These are phyloP conservation scores for Botryotinia calthae DNA, from an alignment of 2,329 filamentous ascomycete species.

Conservation along the genomic window DNA sequence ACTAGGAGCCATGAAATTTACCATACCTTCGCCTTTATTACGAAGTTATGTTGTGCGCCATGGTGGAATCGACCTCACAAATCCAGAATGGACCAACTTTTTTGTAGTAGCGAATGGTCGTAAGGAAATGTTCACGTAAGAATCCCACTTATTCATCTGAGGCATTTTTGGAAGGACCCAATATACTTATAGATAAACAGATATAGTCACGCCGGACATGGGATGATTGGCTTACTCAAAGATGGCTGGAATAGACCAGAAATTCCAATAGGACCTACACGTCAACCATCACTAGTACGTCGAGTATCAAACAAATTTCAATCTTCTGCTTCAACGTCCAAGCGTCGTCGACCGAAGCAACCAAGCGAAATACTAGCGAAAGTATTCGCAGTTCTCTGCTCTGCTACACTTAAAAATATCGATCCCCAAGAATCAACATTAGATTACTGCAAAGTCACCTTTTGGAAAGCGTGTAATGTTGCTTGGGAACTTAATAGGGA, in stretches of 20 bases:
- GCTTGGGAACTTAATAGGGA: background rate
- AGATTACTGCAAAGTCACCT: background rate
- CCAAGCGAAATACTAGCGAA: background rate
- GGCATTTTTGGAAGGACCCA: background rate
- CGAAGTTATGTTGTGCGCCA: background rate
- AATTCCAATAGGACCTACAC: background rate
- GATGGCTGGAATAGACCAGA: background rate
- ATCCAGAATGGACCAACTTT: background rate
- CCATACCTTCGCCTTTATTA: background rate
- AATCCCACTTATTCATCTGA: fast-evolving
- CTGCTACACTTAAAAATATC: background rate
- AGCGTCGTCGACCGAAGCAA: background rate
- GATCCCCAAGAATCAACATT: background rate
- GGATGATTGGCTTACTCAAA: background rate
- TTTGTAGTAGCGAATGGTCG: background rate
- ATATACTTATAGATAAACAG: background rate
- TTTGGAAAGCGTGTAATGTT: background rate
- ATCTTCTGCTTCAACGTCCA: background rate
- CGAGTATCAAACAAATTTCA: background rate
- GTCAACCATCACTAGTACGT: background rate
- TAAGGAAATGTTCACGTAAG: background rate
- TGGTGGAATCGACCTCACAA: background rate
- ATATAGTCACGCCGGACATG: background rate
- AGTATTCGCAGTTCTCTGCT: background rate
- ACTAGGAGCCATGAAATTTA: background rate